Evolutionary conservation across 345 rosid species (phyloP), one percentile per base, ranked within the genome.

Genomic region (Heritiera fomes): DNA sequence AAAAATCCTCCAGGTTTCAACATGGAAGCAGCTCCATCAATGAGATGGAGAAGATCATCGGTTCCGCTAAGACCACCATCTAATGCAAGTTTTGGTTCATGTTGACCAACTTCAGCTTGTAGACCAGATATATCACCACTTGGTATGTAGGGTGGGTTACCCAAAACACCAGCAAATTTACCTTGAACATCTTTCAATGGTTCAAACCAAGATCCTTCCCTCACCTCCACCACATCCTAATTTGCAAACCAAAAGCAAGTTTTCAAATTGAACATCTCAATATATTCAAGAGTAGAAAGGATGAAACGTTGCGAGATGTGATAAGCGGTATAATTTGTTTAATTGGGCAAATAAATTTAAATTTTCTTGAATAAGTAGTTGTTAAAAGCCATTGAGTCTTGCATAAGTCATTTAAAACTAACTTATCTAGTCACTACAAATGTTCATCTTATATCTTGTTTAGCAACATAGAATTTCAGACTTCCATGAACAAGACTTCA

Each of bases 101-200:
- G 98, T 78, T 77, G 85, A 78, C 97, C 93, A 71, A 96, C 98
- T 86, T 96, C 98, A 80, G 95, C 93, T 85, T 96, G 99, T 71
- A 93, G 77, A 1, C 89, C 89, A 3, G 87, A 77, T 55, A 95
- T 86, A 77, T 91, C 70, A 12, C 69, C 82, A 73, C 92, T 91
- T 0, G 99, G 99, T 84, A 94, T 89, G 82, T 94, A 96, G 6
- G 99, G 98, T 41, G 97, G 97, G 69, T 96, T 96, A 82, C 99
- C 92, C 75, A 94, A 88, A 78, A 94, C 3, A 75, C 98, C 99
- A 41, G 89, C 87, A 77, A 96, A 87, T 69, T 89, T 82, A 71
- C 94, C 97, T 82, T 89, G 84, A 38, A 91, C 40, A 68, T 87
- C 93, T 78, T 84, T 87, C 77, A 95, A 77, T 17, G 97, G 93